These are phyloP conservation scores for Medicago truncatula DNA, from an alignment of 306 rosid genomes.

Conservation along the genomic window MtrunA17r5.0-ANR NC_053047.1:40862001-40862500, in stretches of 20 bases:
- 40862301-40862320: not conserved
- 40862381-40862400: conserved; percentile 28
- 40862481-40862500: conserved; percentile 19
- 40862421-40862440: conserved; percentile 32
- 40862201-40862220: not conserved
- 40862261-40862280: not conserved
- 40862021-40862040: conserved; percentile 85
- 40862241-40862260: not conserved
- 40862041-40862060: conserved; percentile 99
- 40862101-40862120: conserved; percentile 59
- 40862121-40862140: conserved; percentile 26
- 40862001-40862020: conserved; percentile 76
- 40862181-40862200: conserved; percentile 16
- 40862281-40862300: not conserved
- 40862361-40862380: not conserved
- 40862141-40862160: not conserved
- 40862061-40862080: conserved; percentile 93
- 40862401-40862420: conserved; percentile 24
- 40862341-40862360: conserved; percentile 9
- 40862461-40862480: conserved; percentile 42
- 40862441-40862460: conserved; percentile 47
- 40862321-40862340: conserved; percentile 7
- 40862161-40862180: conserved; percentile 8
- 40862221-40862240: not conserved
- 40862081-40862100: conserved; percentile 90